These are phyloP conservation scores for Rhizopogon rudus DNA, from an alignment of 768 basidiomycete species.

Conservation along the genomic window DNA sequence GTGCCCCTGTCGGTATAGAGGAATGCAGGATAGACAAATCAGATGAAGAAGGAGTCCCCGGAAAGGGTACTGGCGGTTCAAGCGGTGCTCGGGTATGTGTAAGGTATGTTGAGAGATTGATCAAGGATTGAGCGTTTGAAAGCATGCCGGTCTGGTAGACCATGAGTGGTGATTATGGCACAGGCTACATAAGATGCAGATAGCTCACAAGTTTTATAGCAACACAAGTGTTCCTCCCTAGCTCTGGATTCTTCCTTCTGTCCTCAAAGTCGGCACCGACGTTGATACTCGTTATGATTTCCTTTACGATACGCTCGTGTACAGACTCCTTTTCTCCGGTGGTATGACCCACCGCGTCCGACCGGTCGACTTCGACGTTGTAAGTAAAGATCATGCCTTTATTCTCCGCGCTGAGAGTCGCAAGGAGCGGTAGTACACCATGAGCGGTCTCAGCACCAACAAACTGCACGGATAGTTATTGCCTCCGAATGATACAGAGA, in stretches of 20 bases:
- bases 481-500: neutral
- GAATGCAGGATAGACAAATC: slow-evolving; percentile 52
- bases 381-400: slow-evolving; percentile 79
- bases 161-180: neutral
- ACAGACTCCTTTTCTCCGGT: slow-evolving; percentile 23
- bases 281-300: slow-evolving; percentile 74
- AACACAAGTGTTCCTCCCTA: slow-evolving; percentile 68
- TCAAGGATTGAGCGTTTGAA: slow-evolving; percentile 54
- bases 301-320: slow-evolving; percentile 64
- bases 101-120: slow-evolving; percentile 58
- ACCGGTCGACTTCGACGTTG: slow-evolving; percentile 78
- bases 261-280: slow-evolving; percentile 82
- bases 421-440: slow-evolving; percentile 61
- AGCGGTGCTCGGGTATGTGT: slow-evolving; percentile 34
- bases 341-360: slow-evolving; percentile 34
- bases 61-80: slow-evolving; percentile 47
- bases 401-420: slow-evolving; percentile 55
- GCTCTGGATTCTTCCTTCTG: slow-evolving; percentile 10
- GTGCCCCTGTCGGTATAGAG: slow-evolving; percentile 11
- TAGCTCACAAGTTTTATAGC: slow-evolving; percentile 73
- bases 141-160: slow-evolving; percentile 58
- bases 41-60: slow-evolving; percentile 55
- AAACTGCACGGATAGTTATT: slow-evolving; percentile 45
- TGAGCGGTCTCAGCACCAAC: slow-evolving; percentile 84
- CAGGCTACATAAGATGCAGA: neutral